Percentiles rank a stretch among this genome's conserved stretches.
Evolutionary conservation across 2,329 filamentous ascomycete species (phyloP).

Genomic region (Fonsecaea erecta): DNA sequence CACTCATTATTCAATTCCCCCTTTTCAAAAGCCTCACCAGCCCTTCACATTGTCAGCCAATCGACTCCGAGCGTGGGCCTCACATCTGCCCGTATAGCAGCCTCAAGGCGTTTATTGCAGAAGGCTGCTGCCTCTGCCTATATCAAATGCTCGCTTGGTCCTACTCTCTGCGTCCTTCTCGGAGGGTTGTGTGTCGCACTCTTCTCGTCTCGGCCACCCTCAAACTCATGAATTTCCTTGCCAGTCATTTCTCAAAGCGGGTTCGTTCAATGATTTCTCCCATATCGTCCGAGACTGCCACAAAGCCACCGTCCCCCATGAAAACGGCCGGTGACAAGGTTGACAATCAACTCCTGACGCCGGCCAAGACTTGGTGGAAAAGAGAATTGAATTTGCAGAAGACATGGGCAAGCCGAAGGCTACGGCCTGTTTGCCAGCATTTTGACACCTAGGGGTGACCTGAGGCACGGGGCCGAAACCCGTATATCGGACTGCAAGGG

Average conservation of each 20-base stretch:
- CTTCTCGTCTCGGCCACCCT: no score
- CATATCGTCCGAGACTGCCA: no score
- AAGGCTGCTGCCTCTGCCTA: no score
- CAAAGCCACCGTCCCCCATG: background rate
- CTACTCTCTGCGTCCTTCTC: no score
- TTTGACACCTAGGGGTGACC: background rate
- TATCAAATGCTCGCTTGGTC: no score
- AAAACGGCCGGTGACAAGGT: background rate
- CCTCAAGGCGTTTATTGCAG: background rate
- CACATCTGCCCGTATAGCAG: background rate
- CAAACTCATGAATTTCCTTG: no score
- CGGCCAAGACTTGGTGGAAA: background rate
- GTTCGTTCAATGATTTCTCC: no score
- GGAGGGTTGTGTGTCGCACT: no score
- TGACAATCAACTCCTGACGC: background rate
- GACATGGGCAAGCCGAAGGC: background rate
- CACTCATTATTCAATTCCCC: background rate
- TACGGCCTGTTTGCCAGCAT: background rate
- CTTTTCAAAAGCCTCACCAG: background rate
- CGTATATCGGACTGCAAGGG: constrained; percentile 1
- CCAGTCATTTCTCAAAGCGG: no score
- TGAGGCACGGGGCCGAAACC: background rate
- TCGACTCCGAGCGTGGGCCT: background rate
- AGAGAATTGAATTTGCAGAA: background rate
- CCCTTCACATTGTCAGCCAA: background rate